Percentiles rank a stretch among this genome's conserved stretches.
Conservation (phyloP, 2,329 filamentous ascomycete genomes). For the Fusarium tanahbumbuense region DNA sequence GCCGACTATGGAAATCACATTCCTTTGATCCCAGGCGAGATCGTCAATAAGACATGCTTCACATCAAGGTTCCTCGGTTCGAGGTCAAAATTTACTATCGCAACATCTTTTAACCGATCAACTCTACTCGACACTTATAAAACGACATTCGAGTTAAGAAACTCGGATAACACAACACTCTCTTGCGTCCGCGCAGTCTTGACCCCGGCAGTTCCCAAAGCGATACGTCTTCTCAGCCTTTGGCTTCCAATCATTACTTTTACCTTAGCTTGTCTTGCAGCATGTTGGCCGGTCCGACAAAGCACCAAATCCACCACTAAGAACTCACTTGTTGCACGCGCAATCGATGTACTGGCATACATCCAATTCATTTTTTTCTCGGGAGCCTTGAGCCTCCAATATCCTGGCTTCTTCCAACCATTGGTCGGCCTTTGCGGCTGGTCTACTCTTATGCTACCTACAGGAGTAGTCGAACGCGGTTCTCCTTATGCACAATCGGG, state of each 20-base stretch:
- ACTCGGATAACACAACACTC: neutral
- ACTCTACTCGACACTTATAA: constrained; percentile 19
- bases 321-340: neutral
- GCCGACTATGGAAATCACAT: neutral
- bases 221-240: constrained; percentile 14
- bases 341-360: constrained; percentile 73
- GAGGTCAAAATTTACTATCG: constrained; percentile 11
- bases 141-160: constrained; percentile 7
- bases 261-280: neutral
- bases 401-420: constrained; percentile 80
- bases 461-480: constrained; percentile 40
- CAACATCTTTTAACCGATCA: constrained; percentile 7
- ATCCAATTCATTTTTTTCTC: constrained; percentile 80
- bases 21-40: neutral
- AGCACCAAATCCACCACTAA: rapidly evolving
- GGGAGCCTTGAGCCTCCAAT: constrained; percentile 74
- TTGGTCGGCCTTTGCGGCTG: constrained; percentile 74
- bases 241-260: constrained; percentile 26
- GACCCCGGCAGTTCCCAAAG: constrained; percentile 2
- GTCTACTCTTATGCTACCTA: constrained; percentile 72
- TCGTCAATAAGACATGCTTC: constrained; percentile 23
- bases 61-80: neutral
- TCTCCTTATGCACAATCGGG: constrained; percentile 44
- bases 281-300: constrained; percentile 7
- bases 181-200: constrained; percentile 1